Evolutionary conservation across 345 rosid species (phyloP), one percentile per base, ranked within the genome.

Genomic region (Triadica sebifera): DNA sequence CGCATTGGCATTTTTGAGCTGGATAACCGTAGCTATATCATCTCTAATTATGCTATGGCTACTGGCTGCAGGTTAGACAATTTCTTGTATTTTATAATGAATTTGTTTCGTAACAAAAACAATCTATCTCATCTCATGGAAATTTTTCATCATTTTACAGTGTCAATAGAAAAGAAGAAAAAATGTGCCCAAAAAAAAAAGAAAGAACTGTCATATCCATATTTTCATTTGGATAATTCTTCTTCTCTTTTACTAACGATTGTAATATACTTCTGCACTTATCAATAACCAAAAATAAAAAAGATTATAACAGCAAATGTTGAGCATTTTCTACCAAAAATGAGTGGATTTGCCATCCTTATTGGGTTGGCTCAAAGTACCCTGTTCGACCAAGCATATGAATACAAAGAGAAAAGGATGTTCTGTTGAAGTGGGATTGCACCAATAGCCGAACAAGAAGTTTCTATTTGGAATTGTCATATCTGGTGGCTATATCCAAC

Each of bases 1-100:
- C 58, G 88, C 88, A 46, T 82, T 91, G 59, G 98, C 98, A 17
- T 88, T 89, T 84, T 77, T 91, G 61, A 85, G 89, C 81, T 91
- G 98, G 92, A 71, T 89, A 51, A 65, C 90, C 2, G 83, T 84
- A 25, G 81, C 90, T 47, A 78, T 79, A 64, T 91, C 98, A 37
- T 88, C 93, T 72, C 85, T 89, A 67, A 88, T 89, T 12, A 93
- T 91, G 83, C 90, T 93, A 64, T 91, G 98, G 95, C 79, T 91
- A 79, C 81, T 89, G 59, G 90, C 82, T 34, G 83, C 84, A 47
- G 77, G 85, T 76, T 89, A 87, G 85, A 80, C 57, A 29, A 24
- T 67, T 45, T 15, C 19, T 67, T 24, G n/a, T 24, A 12, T 45
- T 47, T 4, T 0, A 0, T 22, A 22, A 43, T 20, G 53, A 9